Evolutionary conservation across 163 green algal genomes (phyloP).

Genomic region (Botryococcus braunii): DNA sequence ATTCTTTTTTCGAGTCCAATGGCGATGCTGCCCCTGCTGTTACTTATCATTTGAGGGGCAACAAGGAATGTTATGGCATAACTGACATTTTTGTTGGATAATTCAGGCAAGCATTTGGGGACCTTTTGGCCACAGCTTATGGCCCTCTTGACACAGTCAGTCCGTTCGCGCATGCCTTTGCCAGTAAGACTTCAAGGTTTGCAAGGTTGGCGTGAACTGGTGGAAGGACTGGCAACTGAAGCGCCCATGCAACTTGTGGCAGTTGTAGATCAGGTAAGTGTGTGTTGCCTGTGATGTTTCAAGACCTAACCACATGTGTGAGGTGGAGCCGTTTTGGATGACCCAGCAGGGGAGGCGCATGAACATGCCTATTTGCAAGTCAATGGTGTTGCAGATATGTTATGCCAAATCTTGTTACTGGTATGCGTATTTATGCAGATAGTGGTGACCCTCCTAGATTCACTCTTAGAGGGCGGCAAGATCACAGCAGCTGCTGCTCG

Average conservation of each 20-base stretch:
- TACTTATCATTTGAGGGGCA: no score
- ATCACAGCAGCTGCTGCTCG: conserved; percentile 22
- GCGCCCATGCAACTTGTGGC: conserved; percentile 44
- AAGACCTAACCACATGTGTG: not conserved
- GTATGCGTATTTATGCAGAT: conserved; percentile 25
- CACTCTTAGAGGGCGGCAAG: conserved; percentile 40
- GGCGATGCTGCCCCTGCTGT: no score
- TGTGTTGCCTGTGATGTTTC: not conserved
- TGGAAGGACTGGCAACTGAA: conserved; percentile 39
- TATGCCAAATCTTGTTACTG: not conserved
- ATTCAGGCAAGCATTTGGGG: conserved; percentile 26
- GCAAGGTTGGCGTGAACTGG: conserved; percentile 48
- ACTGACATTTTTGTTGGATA: no score
- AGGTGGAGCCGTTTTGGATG: not conserved
- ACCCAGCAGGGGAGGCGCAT: not conserved
- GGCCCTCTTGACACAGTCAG: conserved; percentile 27
- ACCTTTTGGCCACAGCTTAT: conserved; percentile 44
- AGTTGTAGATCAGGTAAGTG: conserved; percentile 42
- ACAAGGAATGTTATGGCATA: no score
- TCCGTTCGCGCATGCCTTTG: conserved; percentile 15
- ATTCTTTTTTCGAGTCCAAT: no score
- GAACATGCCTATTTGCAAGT: not conserved
- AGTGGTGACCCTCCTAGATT: conserved; percentile 58
- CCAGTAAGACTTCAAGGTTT: conserved; percentile 46
- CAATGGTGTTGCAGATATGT: not conserved